These are phyloP conservation scores for Tilletia walkeri DNA, from an alignment of 1,284 basidiomycete species.

Conservation along the genomic window DNA sequence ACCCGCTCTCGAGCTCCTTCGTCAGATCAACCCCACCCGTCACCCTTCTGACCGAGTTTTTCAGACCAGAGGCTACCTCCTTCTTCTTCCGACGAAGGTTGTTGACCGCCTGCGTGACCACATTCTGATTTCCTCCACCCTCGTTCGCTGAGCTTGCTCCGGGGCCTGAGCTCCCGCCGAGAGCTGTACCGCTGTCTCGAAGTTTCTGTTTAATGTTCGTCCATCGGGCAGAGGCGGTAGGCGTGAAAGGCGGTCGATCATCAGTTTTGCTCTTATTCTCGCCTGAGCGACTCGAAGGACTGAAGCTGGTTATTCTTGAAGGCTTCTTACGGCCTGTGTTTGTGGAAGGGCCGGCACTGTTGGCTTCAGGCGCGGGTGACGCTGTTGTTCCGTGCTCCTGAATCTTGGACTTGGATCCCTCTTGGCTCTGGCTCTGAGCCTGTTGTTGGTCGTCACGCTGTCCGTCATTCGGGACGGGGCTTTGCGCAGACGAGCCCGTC, in stretches of 20 bases:
- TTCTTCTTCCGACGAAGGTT: not conserved
- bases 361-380: too few species aligned
- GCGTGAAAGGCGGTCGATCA: not conserved
- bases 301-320: too few species aligned
- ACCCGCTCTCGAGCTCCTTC: slow-evolving; percentile 15
- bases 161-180: not conserved
- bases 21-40: slow-evolving; percentile 15
- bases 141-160: not conserved
- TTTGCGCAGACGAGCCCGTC: too few species aligned
- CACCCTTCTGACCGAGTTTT: not conserved
- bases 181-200: not conserved
- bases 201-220: not conserved
- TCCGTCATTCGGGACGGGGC: too few species aligned
- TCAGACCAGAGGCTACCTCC: not conserved
- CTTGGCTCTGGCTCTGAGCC: too few species aligned
- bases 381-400: too few species aligned
- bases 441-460: too few species aligned
- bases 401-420: too few species aligned
- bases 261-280: too few species aligned
- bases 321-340: too few species aligned
- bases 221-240: slow-evolving; percentile 8
- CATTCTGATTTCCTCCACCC: not conserved
- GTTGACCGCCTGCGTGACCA: not conserved
- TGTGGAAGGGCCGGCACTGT: too few species aligned
- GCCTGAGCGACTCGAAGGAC: too few species aligned